Conservation (phyloP, 345 rosid genomes). For the Pistacia atlantica region DNA sequence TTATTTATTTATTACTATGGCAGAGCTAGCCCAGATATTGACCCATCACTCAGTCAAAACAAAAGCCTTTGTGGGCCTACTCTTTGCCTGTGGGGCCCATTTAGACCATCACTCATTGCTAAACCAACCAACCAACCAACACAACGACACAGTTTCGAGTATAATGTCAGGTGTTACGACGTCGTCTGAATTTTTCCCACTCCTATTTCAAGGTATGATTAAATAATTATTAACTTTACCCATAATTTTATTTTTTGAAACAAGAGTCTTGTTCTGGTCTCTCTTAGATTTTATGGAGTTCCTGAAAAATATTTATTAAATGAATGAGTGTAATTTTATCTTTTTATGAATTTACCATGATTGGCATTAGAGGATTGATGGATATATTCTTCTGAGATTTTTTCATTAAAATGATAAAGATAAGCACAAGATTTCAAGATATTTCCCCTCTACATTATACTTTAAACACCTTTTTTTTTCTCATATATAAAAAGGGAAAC, state of each 20-base stretch:
- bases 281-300: no score
- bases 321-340: no score
- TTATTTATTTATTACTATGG: not conserved
- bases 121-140: not conserved
- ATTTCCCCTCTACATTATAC: conserved; percentile 8
- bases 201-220: no score
- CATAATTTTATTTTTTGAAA: no score
- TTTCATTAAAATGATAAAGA: not conserved
- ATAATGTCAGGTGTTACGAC: not conserved
- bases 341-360: no score
- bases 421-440: not conserved
- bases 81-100: conserved; percentile 28
- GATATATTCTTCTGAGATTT: not conserved
- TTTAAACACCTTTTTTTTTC: not conserved
- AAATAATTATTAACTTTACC: no score
- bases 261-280: no score
- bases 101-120: not conserved
- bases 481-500: not conserved
- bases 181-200: not conserved
- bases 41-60: conserved; percentile 41
- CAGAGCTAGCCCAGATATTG: conserved; percentile 32
- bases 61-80: conserved; percentile 29
- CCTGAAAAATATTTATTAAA: no score
- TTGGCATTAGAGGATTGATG: not conserved
- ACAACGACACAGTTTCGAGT: not conserved